phyloP scores from a whole-genome alignment of 1,139 yeast species.

The Hanseniaspora sp. region DNA sequence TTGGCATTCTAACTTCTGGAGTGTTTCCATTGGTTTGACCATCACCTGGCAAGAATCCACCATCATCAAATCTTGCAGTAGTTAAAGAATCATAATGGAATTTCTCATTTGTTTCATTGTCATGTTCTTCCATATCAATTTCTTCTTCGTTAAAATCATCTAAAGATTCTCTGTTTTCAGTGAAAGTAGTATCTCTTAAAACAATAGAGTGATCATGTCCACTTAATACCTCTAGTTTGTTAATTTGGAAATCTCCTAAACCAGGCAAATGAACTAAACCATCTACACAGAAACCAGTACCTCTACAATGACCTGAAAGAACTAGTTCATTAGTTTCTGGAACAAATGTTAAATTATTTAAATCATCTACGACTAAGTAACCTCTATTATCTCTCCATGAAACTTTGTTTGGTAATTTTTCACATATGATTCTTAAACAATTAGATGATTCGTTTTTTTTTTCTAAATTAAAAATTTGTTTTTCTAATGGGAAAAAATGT shows the following conservation, averaged over 20 bases:
- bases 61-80: constrained; percentile 65
- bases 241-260: constrained; percentile 76
- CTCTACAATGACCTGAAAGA: constrained; percentile 78
- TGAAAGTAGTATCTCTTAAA: constrained; percentile 24
- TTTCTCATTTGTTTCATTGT: constrained; percentile 16
- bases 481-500: constrained; percentile 85
- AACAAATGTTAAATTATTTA: constrained; percentile 19
- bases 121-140: constrained; percentile 40
- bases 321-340: constrained; percentile 34
- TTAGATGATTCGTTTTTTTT: constrained; percentile 55
- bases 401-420: constrained; percentile 72
- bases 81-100: constrained; percentile 35
- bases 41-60: constrained; percentile 41
- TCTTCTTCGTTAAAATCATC: constrained; percentile 58
- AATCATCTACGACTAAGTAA: constrained; percentile 53
- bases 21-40: constrained; percentile 27
- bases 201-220: constrained; percentile 20
- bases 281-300: constrained; percentile 67
- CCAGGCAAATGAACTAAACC: constrained; percentile 79
- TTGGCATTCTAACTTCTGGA: constrained; percentile 48
- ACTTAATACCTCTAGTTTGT: constrained; percentile 45
- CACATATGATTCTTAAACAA: constrained; percentile 66
- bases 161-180: constrained; percentile 49
- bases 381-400: constrained; percentile 91
- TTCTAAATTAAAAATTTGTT: constrained; percentile 65